These are phyloP conservation scores for Fusarium circinatum DNA, from an alignment of 2,329 filamentous ascomycete species.

Conservation along the genomic window DNA sequence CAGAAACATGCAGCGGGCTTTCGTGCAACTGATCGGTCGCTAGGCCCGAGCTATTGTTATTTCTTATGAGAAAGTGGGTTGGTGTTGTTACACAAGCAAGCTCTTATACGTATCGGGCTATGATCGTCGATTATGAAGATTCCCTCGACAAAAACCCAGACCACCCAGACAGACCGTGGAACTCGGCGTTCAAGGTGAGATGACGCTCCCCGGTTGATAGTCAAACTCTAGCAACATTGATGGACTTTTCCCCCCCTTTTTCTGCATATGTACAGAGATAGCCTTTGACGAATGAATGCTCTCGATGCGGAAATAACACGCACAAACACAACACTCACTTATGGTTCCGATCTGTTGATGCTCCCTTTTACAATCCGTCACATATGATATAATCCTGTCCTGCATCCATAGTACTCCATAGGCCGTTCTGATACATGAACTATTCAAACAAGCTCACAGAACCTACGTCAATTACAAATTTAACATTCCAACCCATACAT, in stretches of 20 bases:
- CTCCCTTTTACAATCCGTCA: neutral
- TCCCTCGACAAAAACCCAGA: conserved; percentile 6
- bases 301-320: neutral
- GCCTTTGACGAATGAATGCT: neutral
- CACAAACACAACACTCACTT: neutral
- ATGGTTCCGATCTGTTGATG: neutral
- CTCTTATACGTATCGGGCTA: conserved; percentile 12
- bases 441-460: conserved; percentile 7
- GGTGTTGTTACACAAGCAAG: conserved; percentile 32
- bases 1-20: conserved; percentile 22
- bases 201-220: neutral
- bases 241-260: neutral
- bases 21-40: conserved; percentile 3
- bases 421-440: neutral
- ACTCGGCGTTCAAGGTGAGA: neutral
- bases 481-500: conserved; percentile 38
- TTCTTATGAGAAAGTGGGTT: neutral
- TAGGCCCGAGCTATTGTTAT: conserved; percentile 5
- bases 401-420: neutral
- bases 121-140: conserved; percentile 26
- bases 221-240: neutral
- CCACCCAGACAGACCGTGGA: neutral
- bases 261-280: neutral
- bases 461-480: conserved; percentile 15
- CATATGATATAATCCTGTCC: neutral